Base-by-base conservation (phyloP, 108 stramenopile genomes). In the Craspedostauros australis region DNA sequence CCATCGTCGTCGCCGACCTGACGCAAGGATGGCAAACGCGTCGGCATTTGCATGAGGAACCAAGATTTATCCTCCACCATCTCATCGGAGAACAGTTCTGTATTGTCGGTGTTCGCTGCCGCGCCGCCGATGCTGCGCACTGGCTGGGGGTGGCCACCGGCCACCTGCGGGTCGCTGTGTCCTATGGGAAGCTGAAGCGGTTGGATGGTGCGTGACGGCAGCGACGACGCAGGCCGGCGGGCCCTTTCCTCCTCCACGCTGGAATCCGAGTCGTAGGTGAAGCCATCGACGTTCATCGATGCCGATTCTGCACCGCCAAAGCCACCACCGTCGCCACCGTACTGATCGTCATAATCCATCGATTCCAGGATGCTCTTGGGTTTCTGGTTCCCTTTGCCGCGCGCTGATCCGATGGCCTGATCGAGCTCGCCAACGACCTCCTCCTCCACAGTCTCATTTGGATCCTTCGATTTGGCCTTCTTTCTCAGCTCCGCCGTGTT, bases 261-360 rank as follows among this genome's bases (percentile, higher is more conserved):
- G 4, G 88, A 86, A 69, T 91, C 88, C 8, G 85, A 84, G 65
- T 91, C 88, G 51, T 91, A 91, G 40, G 67, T 69, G 50, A 47
- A 72, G 8, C 62, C 73, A 30, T 68, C 77, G 2, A 54, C 22
- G 68, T 42, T 3, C 41, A 20, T 54, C 18, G 21, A n/a, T n/a
- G n/a, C n/a, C n/a, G n/a, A n/a, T n/a, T n/a, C n/a, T n/a, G n/a
- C n/a, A n/a, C n/a, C n/a, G n/a, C 57, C 64, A 49, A 65, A 58
- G 22, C 60, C 51, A 11, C 49, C 38, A 8, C 46, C 57, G 18
- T 54, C 56, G 51, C 37, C 42, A 29, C 22, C 54, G 44, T 38
- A 55, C 20, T 60, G 18, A 31, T 66, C 52, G n/a, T 5, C 16
- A 9, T 4, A 52, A 1, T 36, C 55, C 40, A 37, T 43, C 2